Evolutionary conservation across 768 basidiomycete genomes (phyloP).

Genomic region (Leucosporidium creatinivorum): DNA sequence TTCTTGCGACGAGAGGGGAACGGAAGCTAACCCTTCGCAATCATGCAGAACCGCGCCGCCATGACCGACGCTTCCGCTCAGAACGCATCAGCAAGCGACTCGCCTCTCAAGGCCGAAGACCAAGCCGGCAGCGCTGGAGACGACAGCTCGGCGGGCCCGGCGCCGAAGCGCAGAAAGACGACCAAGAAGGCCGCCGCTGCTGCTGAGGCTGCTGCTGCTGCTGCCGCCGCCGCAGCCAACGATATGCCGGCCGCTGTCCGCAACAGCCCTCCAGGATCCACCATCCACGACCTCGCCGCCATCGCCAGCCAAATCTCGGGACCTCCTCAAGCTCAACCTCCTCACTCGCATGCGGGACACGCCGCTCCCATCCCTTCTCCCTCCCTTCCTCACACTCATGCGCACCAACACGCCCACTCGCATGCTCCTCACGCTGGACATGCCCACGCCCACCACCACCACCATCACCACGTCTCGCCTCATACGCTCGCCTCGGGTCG

Average conservation of each 20-base stretch:
- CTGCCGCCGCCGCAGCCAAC: neutral
- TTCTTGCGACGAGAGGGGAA: neutral
- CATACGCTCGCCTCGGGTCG: too few species aligned
- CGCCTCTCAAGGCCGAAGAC: neutral
- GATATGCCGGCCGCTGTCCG: too few species aligned
- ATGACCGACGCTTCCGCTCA: neutral
- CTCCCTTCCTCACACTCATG: neutral
- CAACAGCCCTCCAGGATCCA: neutral
- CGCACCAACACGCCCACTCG: neutral
- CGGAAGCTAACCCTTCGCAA: neutral
- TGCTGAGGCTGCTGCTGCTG: neutral
- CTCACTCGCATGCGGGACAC: neutral
- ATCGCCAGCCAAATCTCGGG: neutral
- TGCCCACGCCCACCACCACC: constrained; percentile 32
- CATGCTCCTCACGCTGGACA: neutral
- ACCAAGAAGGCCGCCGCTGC: neutral
- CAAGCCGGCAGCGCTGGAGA: too few species aligned
- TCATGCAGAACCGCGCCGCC: constrained; percentile 22
- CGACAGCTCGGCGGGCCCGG: neutral
- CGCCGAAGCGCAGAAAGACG: constrained; percentile 6
- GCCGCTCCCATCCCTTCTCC: neutral
- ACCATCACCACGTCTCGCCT: constrained; percentile 37
- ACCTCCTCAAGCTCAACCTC: neutral
- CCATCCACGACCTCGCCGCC: constrained; percentile 4
- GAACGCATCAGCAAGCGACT: neutral